These are phyloP conservation scores for Cystobasidium sp. DNA, from an alignment of 1,284 basidiomycete genomes.

Conservation along the genomic window DNA sequence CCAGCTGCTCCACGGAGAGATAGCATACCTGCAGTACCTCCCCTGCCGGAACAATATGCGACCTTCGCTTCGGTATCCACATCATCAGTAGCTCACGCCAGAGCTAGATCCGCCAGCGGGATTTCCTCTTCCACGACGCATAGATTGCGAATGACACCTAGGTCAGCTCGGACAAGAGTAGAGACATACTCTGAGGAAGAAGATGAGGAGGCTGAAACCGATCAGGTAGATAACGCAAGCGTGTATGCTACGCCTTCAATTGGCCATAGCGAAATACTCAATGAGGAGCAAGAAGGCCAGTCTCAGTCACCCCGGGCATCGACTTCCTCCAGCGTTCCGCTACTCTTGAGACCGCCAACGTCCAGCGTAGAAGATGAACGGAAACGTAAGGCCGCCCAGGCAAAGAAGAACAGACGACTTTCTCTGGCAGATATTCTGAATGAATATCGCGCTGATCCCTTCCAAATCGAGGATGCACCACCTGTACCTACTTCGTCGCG, in stretches of 20 bases:
- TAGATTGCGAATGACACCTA: conserved; percentile 19
- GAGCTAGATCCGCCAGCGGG: conserved; percentile 2
- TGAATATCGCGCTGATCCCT: conserved; percentile 2
- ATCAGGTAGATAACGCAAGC: neutral
- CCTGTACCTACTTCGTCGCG: neutral
- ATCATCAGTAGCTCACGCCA: neutral
- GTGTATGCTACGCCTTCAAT: neutral
- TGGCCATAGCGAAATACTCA: neutral
- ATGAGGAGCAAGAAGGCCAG: neutral
- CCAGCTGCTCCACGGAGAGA: neutral
- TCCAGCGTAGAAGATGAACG: neutral
- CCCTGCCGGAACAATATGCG: conserved; percentile 18
- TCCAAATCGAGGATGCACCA: neutral
- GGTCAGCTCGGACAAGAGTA: conserved; percentile 3
- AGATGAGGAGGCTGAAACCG: neutral
- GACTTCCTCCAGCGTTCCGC: too few relatives aligned
- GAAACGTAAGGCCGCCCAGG: neutral
- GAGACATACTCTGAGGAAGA: neutral
- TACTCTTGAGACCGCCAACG: neutral
- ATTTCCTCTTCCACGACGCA: neutral
- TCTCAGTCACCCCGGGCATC: too few relatives aligned
- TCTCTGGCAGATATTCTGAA: conserved; percentile 27
- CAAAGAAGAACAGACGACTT: conserved; percentile 10
- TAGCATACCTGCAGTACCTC: conserved; percentile 17
- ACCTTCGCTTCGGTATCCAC: neutral